Base-by-base conservation (phyloP, 495 filamentous ascomycete genomes). In the Neurospora sp. region DNA sequence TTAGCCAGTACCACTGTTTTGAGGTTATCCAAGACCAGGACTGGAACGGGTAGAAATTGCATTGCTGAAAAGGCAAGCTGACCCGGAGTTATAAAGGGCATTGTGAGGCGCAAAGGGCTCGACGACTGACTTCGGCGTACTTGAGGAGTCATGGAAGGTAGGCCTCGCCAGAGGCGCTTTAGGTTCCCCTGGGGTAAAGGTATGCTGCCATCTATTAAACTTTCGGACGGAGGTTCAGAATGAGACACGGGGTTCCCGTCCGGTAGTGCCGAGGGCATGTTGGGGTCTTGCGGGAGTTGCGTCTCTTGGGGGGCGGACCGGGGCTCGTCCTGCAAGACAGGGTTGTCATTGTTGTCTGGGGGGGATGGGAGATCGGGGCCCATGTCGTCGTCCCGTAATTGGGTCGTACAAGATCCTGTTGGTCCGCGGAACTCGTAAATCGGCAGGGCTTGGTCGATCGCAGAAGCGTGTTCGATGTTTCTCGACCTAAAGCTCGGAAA, bases 1-100 rank as follows among this genome's bases (percentile, higher is more conserved):
- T 93, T 93, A 10, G 90, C 90, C 21, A 93, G 77, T 5, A 91
- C 83, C 3, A 92, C 85, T 0, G 88, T 90, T 80, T 92, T 92
- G 59, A 86, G 70, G 42, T 83, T 84, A 21, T 86, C 88, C 45
- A 92, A 79, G 2, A 92, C 87, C 24, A 93, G 76, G 24, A 92
- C 76, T 3, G 91, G 91, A 31, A 90, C 88, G 1, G 91, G 91
- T 19, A 92, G 84, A 75, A 91, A 91, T 78, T 92, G 89, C 77
- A 92, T 80, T 3, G 90, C 87, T 2, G 89, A 85, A 71, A 92
- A 86, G 11, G 91, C 88, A 21, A 89, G 78, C 70, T 86, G 83
- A 17, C 82, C 81, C 0, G 81, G 82, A 0, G 82, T 81, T 40
- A 82, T 79, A 59, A 72, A 78, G 1, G 82, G 82, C 78, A 83